phyloP scores from a whole-genome alignment of 768 basidiomycete species.

The Lactarius trivialis region DNA sequence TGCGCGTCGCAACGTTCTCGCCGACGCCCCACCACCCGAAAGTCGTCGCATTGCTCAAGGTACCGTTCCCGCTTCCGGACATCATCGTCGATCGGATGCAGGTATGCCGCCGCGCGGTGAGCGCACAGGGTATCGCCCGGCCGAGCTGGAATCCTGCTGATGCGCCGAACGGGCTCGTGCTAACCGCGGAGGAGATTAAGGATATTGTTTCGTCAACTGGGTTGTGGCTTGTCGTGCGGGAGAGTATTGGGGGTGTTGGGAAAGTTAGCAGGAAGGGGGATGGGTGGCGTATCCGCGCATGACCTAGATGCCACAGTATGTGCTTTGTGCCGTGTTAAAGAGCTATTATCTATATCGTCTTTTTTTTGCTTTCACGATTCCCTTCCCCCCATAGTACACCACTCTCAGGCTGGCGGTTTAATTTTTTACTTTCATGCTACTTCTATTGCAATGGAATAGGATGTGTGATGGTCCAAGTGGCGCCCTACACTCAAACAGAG shows the following conservation, averaged over 20 bases:
- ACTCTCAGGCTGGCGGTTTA: neutral
- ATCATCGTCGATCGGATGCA: conserved; percentile 61
- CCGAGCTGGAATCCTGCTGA: conserved; percentile 19
- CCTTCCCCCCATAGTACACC: neutral
- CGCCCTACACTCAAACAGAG: no score
- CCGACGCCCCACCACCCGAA: conserved; percentile 97
- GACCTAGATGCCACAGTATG: neutral
- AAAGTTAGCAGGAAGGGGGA: conserved; percentile 72
- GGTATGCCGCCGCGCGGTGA: conserved; percentile 44
- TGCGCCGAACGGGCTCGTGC: conserved; percentile 42
- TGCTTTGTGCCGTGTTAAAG: neutral
- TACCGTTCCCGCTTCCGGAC: conserved; percentile 84
- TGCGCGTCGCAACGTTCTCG: conserved; percentile 79
- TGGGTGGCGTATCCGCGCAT: conserved; percentile 70
- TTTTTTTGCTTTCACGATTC: neutral
- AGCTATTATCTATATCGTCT: neutral
- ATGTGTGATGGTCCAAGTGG: neutral
- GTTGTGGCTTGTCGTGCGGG: conserved; percentile 87
- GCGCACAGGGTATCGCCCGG: conserved; percentile 30
- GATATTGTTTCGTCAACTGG: conserved; percentile 84
- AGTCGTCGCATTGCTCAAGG: conserved; percentile 84
- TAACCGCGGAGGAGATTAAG: conserved; percentile 91
- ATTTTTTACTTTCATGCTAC: neutral
- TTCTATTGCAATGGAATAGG: neutral
- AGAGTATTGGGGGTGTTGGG: conserved; percentile 88